Evolutionary conservation across 495 filamentous ascomycete genomes (phyloP).

Genomic region (Amniculicola lignicola): DNA sequence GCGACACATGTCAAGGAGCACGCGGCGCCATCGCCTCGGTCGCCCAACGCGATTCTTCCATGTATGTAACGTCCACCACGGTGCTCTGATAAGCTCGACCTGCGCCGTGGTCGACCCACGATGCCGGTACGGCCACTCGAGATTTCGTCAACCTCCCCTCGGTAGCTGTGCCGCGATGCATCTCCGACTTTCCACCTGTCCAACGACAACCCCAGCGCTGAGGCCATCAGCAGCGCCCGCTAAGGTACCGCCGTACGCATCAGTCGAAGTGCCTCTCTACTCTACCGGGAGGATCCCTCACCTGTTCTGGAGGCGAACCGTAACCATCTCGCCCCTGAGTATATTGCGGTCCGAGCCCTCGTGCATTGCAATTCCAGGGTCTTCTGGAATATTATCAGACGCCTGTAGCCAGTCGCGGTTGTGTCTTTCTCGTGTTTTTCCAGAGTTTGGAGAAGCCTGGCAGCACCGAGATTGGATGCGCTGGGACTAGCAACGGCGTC

Average conservation of each 20-base stretch:
- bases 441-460: background rate
- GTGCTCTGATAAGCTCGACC: slow-evolving; percentile 31
- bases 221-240: background rate
- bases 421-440: background rate
- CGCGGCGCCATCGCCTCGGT: too few species aligned
- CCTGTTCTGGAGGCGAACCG: slow-evolving; percentile 26
- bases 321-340: slow-evolving; percentile 17
- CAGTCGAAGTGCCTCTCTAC: slow-evolving; percentile 9
- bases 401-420: slow-evolving; percentile 9
- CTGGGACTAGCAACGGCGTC: too few species aligned
- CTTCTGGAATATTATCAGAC: slow-evolving; percentile 16
- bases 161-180: slow-evolving; percentile 32
- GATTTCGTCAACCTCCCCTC: slow-evolving; percentile 25
- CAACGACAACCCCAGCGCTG: slow-evolving; percentile 9
- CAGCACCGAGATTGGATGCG: slow-evolving; percentile 1
- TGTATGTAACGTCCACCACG: too few species aligned
- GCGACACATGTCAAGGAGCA: too few species aligned
- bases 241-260: slow-evolving; percentile 20
- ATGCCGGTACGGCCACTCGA: slow-evolving; percentile 25
- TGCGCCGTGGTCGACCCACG: slow-evolving; percentile 23
- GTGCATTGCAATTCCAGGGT: slow-evolving; percentile 12
- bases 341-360: slow-evolving; percentile 11
- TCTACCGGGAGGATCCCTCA: slow-evolving; percentile 8
- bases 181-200: slow-evolving; percentile 4
- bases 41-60: too few species aligned